Conservation (phyloP, 148 eudicot genomes). For the Fagopyrum tataricum region DNA sequence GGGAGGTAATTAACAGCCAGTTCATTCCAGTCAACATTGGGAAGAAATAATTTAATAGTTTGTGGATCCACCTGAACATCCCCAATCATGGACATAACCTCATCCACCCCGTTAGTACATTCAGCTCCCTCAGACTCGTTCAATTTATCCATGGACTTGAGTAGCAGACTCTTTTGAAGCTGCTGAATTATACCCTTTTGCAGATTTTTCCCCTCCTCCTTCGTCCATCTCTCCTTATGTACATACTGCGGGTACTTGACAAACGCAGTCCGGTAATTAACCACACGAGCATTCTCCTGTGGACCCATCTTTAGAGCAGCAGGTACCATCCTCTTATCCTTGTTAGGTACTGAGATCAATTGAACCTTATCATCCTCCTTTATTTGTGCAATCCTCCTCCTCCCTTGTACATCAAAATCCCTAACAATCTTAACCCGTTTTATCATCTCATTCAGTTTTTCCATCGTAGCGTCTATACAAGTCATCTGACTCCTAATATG, state of each 20-base stretch:
- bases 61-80: constrained; percentile 31
- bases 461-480: constrained; percentile 62
- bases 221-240: constrained; percentile 55
- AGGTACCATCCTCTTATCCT: constrained; percentile 24
- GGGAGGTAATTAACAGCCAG: constrained; percentile 52
- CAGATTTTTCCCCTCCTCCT: constrained; percentile 48
- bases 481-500: constrained; percentile 57
- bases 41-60: constrained; percentile 51
- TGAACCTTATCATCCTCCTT: constrained; percentile 70
- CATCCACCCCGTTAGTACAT: constrained; percentile 34
- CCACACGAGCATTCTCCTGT: constrained; percentile 65
- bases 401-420: constrained; percentile 61
- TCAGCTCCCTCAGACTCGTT: constrained; percentile 23
- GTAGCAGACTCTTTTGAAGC: constrained; percentile 50
- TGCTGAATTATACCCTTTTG: constrained; percentile 75
- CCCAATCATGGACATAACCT: constrained; percentile 39
- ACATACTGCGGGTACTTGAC: constrained; percentile 40
- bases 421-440: constrained; percentile 51
- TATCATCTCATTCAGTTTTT: constrained; percentile 47
- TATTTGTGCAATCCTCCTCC: constrained; percentile 52
- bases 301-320: constrained; percentile 58
- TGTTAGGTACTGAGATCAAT: constrained; percentile 50
- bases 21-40: constrained; percentile 73
- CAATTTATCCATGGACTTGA: constrained; percentile 31
- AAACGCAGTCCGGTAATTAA: constrained; percentile 44